Percentiles rank a stretch among this genome's conserved stretches.
These are phyloP conservation scores for Acacia melanoxylon DNA, from an alignment of 306 rosid genomes.

Conservation along the genomic window DNA sequence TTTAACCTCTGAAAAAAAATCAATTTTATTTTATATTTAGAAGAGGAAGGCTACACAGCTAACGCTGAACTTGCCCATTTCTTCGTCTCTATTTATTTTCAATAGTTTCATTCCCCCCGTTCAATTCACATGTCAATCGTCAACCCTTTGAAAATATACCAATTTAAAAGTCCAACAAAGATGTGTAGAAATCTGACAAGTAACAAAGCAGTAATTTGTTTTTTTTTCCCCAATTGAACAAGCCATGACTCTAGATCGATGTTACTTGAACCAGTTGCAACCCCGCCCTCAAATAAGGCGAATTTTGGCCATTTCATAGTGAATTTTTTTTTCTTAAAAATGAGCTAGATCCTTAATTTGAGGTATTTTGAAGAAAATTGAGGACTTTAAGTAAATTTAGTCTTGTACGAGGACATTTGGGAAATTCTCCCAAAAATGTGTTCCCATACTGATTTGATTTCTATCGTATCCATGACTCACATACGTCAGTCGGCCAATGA, in stretches of 20 bases:
- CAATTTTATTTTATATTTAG: too few relatives aligned
- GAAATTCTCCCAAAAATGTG: background rate
- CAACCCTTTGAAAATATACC: background rate
- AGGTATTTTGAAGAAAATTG: too few relatives aligned
- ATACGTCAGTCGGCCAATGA: background rate
- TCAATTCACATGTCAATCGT: background rate
- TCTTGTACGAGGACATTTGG: background rate
- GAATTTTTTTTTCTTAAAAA: too few relatives aligned
- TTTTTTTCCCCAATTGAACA: too few relatives aligned
- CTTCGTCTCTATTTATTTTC: too few relatives aligned
- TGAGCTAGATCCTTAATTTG: too few relatives aligned
- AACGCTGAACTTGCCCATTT: background rate
- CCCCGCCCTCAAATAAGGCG: background rate
- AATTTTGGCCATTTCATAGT: background rate
- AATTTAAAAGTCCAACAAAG: background rate
- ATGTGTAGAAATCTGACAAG: too few relatives aligned
- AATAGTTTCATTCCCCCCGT: too few relatives aligned
- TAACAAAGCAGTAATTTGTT: background rate
- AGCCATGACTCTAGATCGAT: background rate
- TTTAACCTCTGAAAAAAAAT: too few relatives aligned
- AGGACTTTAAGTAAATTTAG: too few relatives aligned
- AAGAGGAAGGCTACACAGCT: background rate
- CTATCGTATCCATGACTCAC: background rate
- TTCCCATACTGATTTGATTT: background rate
- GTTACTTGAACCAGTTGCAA: background rate